Evolutionary conservation across 352 stramenopile species (phyloP), one percentile per base, ranked within the genome.

Genomic region (Phytophthora brassicae): DNA sequence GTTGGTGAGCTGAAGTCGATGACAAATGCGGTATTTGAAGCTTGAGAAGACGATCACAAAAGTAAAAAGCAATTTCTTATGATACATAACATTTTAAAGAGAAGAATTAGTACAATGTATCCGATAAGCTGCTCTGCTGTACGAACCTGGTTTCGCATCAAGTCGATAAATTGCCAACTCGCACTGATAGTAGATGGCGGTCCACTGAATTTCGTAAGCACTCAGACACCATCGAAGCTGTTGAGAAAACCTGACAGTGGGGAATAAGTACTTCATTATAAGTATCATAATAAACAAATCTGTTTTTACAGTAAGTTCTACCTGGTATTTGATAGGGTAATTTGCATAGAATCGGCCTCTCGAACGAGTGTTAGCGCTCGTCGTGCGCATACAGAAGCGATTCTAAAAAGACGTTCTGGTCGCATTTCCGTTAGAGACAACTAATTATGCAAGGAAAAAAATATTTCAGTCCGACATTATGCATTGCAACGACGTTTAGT

Each of bases 161-260:
- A 84, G 56, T 14, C 79, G 77, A 26, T 80, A 84, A 11, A 86
- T 54, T 2, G 54, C 69, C 22, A 75, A 58, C 36, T 90, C 81
- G 28, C 68, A 75, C 20, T 68, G 66, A 36, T 68, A 80, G 45
- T 77, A 67, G 11, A 86, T 60, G 1, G 75, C 69, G 53, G 36
- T 68, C 81, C 81, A 90, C n/a, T 78, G 72, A 28, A 70, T 63
- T 11, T 66, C 52, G 36, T 90, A 77, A 8, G 47, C 66, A 1
- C 58, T 47, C 16, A 79, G 26, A 14, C 81, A 56, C 81, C 78
- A 88, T 17, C 20, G 16, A 0, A 84, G 36, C 28, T 87, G 76
- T 2, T 64, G 51, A 28, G 42, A 73, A 33, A 84, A 54, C 0
- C 79, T 89, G 41, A 19, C 3, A 58, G 24, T 6, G 58, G 11